Evolutionary conservation across 176 grass and related monocot genomes (phyloP).

Genomic region (Aegilops sharonensis): DNA sequence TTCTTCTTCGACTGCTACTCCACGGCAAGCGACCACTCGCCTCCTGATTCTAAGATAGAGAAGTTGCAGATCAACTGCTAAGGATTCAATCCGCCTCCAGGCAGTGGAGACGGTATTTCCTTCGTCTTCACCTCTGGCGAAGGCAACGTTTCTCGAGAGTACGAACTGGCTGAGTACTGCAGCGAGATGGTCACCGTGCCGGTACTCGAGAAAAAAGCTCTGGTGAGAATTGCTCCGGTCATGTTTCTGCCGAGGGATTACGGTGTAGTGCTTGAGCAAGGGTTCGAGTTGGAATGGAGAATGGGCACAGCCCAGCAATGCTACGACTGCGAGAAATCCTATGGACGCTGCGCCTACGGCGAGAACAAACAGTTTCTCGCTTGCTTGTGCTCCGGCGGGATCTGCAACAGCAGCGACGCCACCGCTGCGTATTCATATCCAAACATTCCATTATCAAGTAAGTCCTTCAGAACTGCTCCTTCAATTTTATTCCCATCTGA

Average conservation of each 20-base stretch:
- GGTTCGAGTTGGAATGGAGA: constrained; percentile 36
- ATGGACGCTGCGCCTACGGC: constrained; percentile 3
- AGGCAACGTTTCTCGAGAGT: rapidly evolving
- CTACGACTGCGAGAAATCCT: too few species aligned
- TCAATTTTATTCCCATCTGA: background rate
- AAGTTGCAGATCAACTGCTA: background rate
- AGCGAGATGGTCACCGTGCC: background rate
- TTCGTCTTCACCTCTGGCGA: background rate
- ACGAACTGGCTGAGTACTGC: background rate
- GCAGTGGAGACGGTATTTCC: background rate
- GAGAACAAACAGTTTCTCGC: background rate
- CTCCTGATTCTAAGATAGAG: too few species aligned
- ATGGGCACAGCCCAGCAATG: too few species aligned
- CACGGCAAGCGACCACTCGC: rapidly evolving
- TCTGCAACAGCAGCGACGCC: background rate
- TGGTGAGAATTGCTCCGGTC: too few species aligned
- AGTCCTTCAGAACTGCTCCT: background rate
- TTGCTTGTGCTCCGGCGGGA: constrained; percentile 38
- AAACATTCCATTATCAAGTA: too few species aligned
- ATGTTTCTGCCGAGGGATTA: too few species aligned
- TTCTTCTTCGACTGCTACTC: constrained; percentile 32
- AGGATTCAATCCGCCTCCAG: rapidly evolving
- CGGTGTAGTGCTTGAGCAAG: background rate
- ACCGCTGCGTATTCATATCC: background rate
- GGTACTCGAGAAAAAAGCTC: too few species aligned